Percentiles rank a stretch among this genome's conserved stretches.
phyloP scores from a whole-genome alignment of 371 early-diverging fungal species.

The Choanephora cucurbitarum region DNA sequence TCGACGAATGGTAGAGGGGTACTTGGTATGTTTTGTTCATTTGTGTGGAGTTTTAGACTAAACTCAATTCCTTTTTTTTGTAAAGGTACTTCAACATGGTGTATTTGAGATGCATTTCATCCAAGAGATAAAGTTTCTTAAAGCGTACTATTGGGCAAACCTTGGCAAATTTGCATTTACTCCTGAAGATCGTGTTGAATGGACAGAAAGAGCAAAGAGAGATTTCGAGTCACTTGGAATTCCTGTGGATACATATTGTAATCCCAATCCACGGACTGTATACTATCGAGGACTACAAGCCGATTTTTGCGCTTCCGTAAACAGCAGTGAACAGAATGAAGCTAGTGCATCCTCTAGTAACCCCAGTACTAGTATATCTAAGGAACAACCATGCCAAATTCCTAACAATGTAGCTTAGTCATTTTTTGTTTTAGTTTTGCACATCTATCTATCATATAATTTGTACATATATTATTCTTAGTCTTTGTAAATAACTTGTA shows the following conservation, averaged over 20 bases:
- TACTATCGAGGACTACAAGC: constrained; percentile 25
- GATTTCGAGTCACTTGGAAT: constrained; percentile 37
- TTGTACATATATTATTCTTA: too few species aligned
- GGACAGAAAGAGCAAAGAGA: constrained; percentile 41
- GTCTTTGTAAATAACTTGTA: too few species aligned
- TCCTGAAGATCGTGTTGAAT: constrained; percentile 41
- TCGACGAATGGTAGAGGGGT: constrained; percentile 48
- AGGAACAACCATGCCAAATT: neutral
- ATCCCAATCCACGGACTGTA: constrained; percentile 35
- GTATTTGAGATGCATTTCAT: constrained; percentile 48
- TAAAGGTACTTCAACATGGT: constrained; percentile 42
- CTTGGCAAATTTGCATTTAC: constrained; percentile 51
- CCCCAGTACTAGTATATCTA: constrained; percentile 7
- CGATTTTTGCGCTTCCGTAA: constrained; percentile 9
- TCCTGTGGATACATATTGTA: constrained; percentile 41
- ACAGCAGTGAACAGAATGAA: neutral
- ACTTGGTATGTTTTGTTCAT: constrained; percentile 23
- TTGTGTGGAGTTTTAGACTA: neutral
- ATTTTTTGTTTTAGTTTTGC: too few species aligned
- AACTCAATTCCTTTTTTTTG: neutral
- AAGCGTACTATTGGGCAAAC: constrained; percentile 45
- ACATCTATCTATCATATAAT: too few species aligned
- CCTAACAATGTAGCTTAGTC: constrained; percentile 3
- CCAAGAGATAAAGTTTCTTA: constrained; percentile 47
- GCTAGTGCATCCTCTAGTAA: neutral